A percentile compares a stretch with the other conserved stretches of the same genome.
Evolutionary conservation across 768 basidiomycete species (phyloP).

Genomic region (Amanita phalloides): DNA sequence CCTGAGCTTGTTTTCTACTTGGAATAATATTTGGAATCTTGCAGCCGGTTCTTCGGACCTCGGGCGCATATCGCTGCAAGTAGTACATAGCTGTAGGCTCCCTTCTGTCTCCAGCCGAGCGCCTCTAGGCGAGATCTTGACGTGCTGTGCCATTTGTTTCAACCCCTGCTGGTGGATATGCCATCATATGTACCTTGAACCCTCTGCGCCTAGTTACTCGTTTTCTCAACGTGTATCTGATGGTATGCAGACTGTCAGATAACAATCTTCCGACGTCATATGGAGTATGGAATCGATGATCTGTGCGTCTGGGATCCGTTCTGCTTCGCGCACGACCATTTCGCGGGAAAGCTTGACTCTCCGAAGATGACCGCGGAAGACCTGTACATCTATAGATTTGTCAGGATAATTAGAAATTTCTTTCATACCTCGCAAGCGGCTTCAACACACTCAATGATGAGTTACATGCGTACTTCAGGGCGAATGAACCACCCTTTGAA

Average conservation of each 20-base stretch:
- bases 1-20: background rate
- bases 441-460: background rate
- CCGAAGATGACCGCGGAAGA: background rate
- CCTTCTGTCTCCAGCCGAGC: constrained; percentile 1
- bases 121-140: background rate
- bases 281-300: background rate
- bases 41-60: background rate
- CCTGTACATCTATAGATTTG: background rate
- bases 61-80: background rate
- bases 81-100: background rate
- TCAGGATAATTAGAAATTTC: background rate
- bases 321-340: background rate
- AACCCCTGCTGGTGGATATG: constrained; percentile 2
- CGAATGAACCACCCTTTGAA: background rate
- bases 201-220: constrained; percentile 1
- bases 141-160: background rate
- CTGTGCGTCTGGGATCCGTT: background rate
- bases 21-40: background rate
- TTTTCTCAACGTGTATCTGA: constrained; percentile 6
- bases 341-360: background rate
- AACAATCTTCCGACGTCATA: background rate
- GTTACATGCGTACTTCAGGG: background rate
- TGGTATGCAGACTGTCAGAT: background rate
- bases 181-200: constrained; percentile 4
- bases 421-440: background rate